Evolutionary conservation across 768 basidiomycete species (phyloP), one percentile per base, ranked within the genome.

Genomic region (Kwoniella sp.): DNA sequence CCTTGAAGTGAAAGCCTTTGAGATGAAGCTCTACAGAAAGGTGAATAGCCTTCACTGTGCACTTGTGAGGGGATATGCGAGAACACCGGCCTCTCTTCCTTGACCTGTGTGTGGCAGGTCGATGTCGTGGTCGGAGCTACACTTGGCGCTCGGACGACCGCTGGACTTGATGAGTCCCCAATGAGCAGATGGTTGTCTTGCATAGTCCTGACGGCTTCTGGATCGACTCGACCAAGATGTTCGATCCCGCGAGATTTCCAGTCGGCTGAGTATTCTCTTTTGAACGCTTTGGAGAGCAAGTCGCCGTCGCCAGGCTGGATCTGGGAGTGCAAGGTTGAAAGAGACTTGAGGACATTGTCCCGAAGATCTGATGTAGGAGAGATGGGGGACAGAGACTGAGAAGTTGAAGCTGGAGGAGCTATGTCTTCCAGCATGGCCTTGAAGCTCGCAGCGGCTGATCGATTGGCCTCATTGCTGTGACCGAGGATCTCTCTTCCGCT

Each of bases 1-100:
- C 71, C 71, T 13, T 53, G 30, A 8, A 64, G 63, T 22, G 41
- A 38, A 30, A 64, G 55, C 12, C 54, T 22, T 20, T 64, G 48
- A 17, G 59, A 41, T 5, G 61, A 54, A 13, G 26, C 20, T 0
- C 25, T 26, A 3, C 2, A 2, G 59, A 45, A 17, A 7, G 41
- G 41, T 45, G 41, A 45, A 20, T 7, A 17, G 17, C 5, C 17
- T 11, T 45, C 4, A 3, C 15, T 7, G 15, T 45, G 41, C 17
- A 45, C 41, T 45, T 45, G 41, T 11, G 41, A 9, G 41, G 41
- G 41, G 9, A 45, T 45, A 20, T 45, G 41, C 11, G 41, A 45
- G 15, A 45, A 45, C 3, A 45, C 15, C 3, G 41, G 41, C 41
- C 20, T 45, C 41, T 45, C 17, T 45, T 45, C 15, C 41, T 45